A percentile compares a stretch with the other conserved stretches of the same genome.
Conservation (phyloP, 1,139 yeast genomes). For the Hyphopichia buzzinii region DNA sequence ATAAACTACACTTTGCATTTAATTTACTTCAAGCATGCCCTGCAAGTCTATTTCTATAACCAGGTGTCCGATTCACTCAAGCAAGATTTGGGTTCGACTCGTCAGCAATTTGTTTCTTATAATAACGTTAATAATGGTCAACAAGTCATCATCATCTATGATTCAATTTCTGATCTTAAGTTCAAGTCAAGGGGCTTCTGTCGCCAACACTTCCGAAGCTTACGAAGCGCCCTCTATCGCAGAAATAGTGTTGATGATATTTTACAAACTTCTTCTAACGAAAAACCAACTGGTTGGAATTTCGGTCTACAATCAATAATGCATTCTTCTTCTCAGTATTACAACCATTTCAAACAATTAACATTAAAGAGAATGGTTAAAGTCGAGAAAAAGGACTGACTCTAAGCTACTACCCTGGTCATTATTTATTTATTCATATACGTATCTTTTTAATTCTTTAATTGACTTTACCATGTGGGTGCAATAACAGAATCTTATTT, state of each 20-base stretch:
- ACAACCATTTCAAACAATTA: neutral
- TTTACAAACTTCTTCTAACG: neutral
- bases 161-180: neutral
- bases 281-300: neutral
- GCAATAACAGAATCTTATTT: too few relatives aligned
- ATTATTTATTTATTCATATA: too few relatives aligned
- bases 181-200: conserved; percentile 1
- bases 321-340: neutral
- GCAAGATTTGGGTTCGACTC: neutral
- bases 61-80: neutral
- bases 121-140: neutral
- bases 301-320: neutral
- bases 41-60: conserved; percentile 1
- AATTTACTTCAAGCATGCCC: conserved; percentile 1
- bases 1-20: neutral
- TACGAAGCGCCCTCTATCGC: neutral
- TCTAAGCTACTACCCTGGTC: too few relatives aligned
- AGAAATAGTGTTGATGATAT: neutral
- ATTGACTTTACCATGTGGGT: too few relatives aligned
- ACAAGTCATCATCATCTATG: neutral
- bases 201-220: neutral
- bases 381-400: neutral
- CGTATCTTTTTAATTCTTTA: too few relatives aligned
- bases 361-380: neutral
- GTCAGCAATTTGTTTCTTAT: neutral